Evolutionary conservation across 1,139 yeast species (phyloP).

Genomic region (Candida smagusa): DNA sequence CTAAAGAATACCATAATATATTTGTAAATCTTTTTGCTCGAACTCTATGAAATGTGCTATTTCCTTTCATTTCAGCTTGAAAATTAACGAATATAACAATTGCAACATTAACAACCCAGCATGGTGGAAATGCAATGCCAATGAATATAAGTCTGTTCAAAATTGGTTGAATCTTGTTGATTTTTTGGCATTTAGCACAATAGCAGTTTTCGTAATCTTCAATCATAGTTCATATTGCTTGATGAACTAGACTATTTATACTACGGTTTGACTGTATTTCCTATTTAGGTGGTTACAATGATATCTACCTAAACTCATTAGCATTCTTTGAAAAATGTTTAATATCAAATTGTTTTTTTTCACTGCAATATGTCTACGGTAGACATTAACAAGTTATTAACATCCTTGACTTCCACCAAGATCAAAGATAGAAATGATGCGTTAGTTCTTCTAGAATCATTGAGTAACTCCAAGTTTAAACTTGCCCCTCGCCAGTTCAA

Average conservation of each 20-base stretch:
- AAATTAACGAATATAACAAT: slow-evolving; percentile 9
- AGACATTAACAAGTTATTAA: slow-evolving; percentile 15
- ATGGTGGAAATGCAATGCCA: slow-evolving; percentile 21
- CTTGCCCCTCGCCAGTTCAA: slow-evolving; percentile 23
- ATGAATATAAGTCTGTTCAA: slow-evolving; percentile 9
- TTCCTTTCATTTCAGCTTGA: not conserved
- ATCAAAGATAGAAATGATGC: slow-evolving; percentile 55
- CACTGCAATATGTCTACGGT: not conserved
- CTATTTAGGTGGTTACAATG: not conserved
- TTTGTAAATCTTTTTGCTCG: not conserved
- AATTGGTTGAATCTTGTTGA: not conserved
- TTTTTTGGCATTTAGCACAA: too few species aligned
- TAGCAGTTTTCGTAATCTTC: too few species aligned
- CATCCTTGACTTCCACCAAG: slow-evolving; percentile 38
- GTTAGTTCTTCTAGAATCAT: slow-evolving; percentile 35
- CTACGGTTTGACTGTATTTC: not conserved
- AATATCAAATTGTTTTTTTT: not conserved
- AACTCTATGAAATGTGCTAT: not conserved
- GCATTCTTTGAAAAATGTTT: not conserved
- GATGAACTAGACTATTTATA: too few species aligned
- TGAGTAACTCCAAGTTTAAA: slow-evolving; percentile 20
- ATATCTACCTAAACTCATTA: not conserved
- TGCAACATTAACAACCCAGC: slow-evolving; percentile 18
- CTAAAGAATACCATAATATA: slow-evolving; percentile 11
- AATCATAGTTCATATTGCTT: too few species aligned